phyloP scores from a whole-genome alignment of 306 rosid species.

The Corylus heterophylla region DNA sequence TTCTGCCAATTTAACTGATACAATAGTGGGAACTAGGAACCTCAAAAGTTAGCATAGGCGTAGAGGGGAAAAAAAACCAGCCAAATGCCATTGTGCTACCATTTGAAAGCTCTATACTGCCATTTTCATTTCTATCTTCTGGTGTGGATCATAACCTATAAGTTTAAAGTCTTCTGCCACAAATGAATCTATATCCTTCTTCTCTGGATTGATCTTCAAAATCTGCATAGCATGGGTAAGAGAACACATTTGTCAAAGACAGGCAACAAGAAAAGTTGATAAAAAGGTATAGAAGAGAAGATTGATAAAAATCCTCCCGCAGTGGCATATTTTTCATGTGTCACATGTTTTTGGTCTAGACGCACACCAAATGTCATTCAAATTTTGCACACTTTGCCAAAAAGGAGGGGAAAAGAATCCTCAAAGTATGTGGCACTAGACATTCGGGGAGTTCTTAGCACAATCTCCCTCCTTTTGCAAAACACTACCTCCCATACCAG shows the following conservation, averaged over 20 bases:
- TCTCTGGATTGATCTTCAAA: conserved; percentile 27
- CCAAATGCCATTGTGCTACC: not conserved
- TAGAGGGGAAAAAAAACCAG: not conserved
- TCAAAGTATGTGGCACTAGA: not conserved
- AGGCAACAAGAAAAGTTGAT: not conserved
- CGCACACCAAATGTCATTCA: not conserved
- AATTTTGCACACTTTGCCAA: not conserved
- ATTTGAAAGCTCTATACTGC: not conserved
- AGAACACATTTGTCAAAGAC: not conserved
- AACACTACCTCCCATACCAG: not conserved
- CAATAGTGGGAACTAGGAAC: not conserved
- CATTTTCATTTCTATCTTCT: conserved; percentile 15
- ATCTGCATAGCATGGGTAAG: conserved; percentile 14
- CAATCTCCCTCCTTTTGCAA: not conserved
- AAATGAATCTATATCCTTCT: conserved; percentile 12
- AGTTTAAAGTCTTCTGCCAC: conserved; percentile 30
- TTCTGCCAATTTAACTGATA: not conserved
- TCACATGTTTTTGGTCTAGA: not conserved
- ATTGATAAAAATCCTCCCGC: not conserved
- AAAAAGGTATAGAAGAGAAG: not conserved
- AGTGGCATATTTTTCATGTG: not conserved
- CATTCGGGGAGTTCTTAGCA: not conserved
- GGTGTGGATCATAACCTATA: conserved; percentile 16
- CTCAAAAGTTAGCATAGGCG: not conserved
- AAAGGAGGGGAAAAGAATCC: not conserved